Evolutionary conservation across 1,284 basidiomycete species (phyloP).

Genomic region (Sporisorium graminicola): DNA sequence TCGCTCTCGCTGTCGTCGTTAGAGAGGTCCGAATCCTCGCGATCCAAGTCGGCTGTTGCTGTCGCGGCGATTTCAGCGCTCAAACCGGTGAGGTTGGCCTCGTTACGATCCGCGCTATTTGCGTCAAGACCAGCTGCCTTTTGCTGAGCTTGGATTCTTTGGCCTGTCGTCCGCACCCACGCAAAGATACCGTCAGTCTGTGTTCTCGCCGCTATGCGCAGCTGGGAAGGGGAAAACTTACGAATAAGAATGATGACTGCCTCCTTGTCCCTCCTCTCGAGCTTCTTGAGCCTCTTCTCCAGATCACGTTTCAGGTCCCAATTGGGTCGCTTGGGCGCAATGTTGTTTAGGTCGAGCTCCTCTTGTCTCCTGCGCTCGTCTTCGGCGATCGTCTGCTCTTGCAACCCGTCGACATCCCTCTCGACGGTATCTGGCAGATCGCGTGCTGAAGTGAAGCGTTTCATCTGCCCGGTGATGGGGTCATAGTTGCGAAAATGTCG

Average conservation of each 20-base stretch:
- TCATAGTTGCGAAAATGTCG: constrained; percentile 69
- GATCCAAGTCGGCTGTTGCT: constrained; percentile 27
- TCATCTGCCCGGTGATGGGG: constrained; percentile 63
- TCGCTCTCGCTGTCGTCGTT: constrained; percentile 16
- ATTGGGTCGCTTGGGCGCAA: constrained; percentile 93
- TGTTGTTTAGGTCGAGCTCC: constrained; percentile 94
- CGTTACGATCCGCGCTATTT: constrained; percentile 10
- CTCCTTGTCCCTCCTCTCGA: constrained; percentile 91
- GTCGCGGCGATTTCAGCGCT: constrained; percentile 45
- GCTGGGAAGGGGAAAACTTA: constrained; percentile 66
- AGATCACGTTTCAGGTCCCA: constrained; percentile 97
- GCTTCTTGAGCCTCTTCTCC: constrained; percentile 85
- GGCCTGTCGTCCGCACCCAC: constrained; percentile 8
- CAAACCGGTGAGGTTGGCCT: constrained; percentile 20
- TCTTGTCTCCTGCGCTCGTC: constrained; percentile 86
- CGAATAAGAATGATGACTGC: constrained; percentile 92
- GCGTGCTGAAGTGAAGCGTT: constrained; percentile 72
- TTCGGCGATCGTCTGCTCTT: constrained; percentile 84
- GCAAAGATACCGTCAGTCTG: background rate
- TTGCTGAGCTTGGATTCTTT: constrained; percentile 44
- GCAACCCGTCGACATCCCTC: constrained; percentile 83
- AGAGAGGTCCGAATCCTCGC: constrained; percentile 3
- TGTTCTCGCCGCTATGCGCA: background rate
- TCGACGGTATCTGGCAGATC: constrained; percentile 87
- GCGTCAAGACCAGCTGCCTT: constrained; percentile 31